These are phyloP conservation scores for Penicillium concentricum DNA, from an alignment of 2,329 filamentous ascomycete genomes.

Conservation along the genomic window DNA sequence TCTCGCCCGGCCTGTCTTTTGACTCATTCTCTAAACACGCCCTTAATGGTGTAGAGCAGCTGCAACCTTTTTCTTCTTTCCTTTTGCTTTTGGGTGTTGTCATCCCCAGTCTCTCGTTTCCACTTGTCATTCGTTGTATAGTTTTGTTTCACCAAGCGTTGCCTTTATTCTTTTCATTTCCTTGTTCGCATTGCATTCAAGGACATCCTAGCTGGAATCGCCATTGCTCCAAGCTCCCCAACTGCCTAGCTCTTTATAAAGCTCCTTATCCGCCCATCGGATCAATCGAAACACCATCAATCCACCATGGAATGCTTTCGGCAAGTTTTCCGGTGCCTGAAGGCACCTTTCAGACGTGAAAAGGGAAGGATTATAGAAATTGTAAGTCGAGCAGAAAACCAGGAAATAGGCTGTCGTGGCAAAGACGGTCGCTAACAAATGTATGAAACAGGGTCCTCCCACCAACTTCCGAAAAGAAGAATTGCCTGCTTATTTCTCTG, in stretches of 20 bases:
- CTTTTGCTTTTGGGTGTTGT: constrained; percentile 14
- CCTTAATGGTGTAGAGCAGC: constrained; percentile 31
- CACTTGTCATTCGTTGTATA: constrained; percentile 22
- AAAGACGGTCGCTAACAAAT: constrained; percentile 11
- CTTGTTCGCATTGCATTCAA: constrained; percentile 6
- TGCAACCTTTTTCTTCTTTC: constrained; percentile 14
- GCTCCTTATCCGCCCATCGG: not conserved
- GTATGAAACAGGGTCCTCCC: constrained; percentile 37
- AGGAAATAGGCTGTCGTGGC: not conserved
- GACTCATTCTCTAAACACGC: constrained; percentile 12
- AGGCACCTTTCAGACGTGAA: constrained; percentile 32
- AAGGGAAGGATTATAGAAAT: constrained; percentile 36
- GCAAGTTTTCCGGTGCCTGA: constrained; percentile 35
- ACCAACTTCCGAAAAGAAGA: constrained; percentile 47
- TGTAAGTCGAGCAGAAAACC: constrained; percentile 22
- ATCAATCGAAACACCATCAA: not conserved
- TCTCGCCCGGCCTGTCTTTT: constrained; percentile 2
- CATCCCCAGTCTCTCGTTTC: constrained; percentile 26
- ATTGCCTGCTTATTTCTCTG: constrained; percentile 38
- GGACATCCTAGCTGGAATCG: not conserved
- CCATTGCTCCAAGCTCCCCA: not conserved
- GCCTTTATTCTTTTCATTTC: constrained; percentile 7
- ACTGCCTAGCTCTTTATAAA: constrained; percentile 7
- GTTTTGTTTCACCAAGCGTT: constrained; percentile 18
- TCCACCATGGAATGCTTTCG: constrained; percentile 39